Base-by-base conservation (phyloP, 352 stramenopile genomes). In the Globisporangium irregulare region DNA sequence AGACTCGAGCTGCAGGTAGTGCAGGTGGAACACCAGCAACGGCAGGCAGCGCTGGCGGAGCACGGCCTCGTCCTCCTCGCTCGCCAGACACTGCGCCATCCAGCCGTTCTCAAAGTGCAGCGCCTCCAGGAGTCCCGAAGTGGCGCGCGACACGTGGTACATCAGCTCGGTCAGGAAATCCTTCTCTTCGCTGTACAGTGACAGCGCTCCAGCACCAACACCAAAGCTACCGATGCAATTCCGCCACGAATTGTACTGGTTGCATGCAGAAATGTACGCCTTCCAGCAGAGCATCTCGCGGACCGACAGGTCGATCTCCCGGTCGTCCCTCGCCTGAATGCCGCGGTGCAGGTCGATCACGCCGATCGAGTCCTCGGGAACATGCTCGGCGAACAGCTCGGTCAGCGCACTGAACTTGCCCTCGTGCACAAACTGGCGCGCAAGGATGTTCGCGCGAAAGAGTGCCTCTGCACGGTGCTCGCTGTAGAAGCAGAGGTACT, bases 21-120 rank as follows among this genome's bases (percentile, higher is more conserved):
- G 86, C 18, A 94, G 71, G 38, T 91, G 79, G 53, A 91, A 88
- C 20, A 90, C 84, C 7, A 94, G 57, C 20, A 79, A 66, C 32
- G 88, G 88, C 63, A 95, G 72, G 66, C 88, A 95, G 53, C 74
- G 64, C 55, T 80, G 68, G 0, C 83, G 79, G 41, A 92, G 71
- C 8, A 59, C 69, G 18, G 65, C 67, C 41, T 91, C 80, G 57
- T 85, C 81, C 20, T 72, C 69, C 15, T 73, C 72, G 59, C 82
- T 73, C 12, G 77, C 76, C 25, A 73, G 78, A 59, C 84, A 91
- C n/a, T 73, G 62, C 32, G 77, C 50, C 54, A 94, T 74, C 88
- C 88, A 95, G 12, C 83, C 88, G 25, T 90, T 76, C 64, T 92
- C 86, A 68, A 95, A 95, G 50, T 93, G 83, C 57, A 95, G 75